Base-by-base conservation (phyloP, 1,139 yeast genomes). In the Kluyveromyces sp. region DNA sequence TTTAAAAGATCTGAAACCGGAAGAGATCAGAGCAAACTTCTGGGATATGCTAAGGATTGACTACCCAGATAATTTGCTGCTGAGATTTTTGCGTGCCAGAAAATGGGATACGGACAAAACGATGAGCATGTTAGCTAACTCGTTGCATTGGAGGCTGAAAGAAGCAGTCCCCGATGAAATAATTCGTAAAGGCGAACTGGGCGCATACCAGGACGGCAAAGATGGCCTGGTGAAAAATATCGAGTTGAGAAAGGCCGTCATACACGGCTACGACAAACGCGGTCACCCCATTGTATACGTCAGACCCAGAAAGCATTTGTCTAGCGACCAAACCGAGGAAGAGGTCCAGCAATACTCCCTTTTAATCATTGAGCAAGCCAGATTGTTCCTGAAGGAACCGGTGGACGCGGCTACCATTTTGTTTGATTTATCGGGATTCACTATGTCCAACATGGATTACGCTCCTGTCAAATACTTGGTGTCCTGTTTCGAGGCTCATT, bases 371-470 rank as follows among this genome's bases (percentile, higher is more conserved):
- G 96, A 87, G 64, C 75, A 77, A 54, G 74, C 83, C 3, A 73
- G 94, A 46, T 63, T 86, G 49, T 68, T 78, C 47, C 64, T 84
- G 48, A 71, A 71, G 41, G 82, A 78, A 45, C 85, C 84, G 2
- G 69, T 73, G 18, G 89, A 82, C 53, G 77, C 87, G 4, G 86
- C 88, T 28, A 75, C 83, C 11, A 76, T 85, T 36, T 62, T 87
- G 26, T 87, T 87, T 58, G 95, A 87, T 61, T 64, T 87, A 58
- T 68, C 80, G 7, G 92, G 78, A 9, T 86, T 87, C 56, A 71
- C 87, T 3, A 71, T 83, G 68, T 70, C 83, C 39, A 87, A 86
- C 63, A 86, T 87, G 83, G 96, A 87, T 64, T 83, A 83, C 57
- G 71, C 75, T 6, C 86, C 94, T 3, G 88, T 86, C 43, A 83